phyloP scores from a whole-genome alignment of 2,329 filamentous ascomycete species.

The Chrysoporthe austroafricana region DNA sequence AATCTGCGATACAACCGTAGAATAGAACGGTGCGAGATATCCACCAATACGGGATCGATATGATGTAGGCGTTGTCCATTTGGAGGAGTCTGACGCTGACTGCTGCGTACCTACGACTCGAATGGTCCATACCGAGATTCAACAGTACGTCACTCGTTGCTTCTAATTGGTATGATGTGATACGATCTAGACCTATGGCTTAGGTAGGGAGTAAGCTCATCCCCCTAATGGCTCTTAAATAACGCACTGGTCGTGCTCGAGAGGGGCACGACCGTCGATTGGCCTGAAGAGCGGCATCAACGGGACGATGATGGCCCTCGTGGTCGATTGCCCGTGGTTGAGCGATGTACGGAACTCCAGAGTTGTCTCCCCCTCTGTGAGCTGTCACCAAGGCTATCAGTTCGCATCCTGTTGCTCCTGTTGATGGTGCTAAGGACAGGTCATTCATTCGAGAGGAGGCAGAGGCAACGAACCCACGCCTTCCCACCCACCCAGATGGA shows the following conservation, averaged over 20 bases:
- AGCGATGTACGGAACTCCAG: neutral
- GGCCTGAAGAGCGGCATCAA: neutral
- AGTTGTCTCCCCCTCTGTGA: neutral
- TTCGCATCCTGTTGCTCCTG: neutral
- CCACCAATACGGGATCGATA: neutral
- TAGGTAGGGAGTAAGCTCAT: neutral
- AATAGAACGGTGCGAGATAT: neutral
- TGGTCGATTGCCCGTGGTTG: neutral
- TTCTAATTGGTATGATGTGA: neutral
- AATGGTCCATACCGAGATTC: neutral
- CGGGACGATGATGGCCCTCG: neutral
- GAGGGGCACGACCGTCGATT: neutral
- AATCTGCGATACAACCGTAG: neutral
- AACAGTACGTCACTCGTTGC: neutral
- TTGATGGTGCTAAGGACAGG: neutral
- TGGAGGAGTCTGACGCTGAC: neutral
- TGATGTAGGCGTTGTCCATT: too few species aligned
- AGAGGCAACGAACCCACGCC: neutral
- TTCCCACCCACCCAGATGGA: neutral
- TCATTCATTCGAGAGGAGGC: neutral
- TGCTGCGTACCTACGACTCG: neutral
- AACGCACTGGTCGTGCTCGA: neutral
- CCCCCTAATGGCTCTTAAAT: neutral
- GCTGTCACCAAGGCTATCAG: neutral
- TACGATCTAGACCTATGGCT: neutral